A percentile compares a stretch with the other conserved stretches of the same genome.
phyloP scores from a whole-genome alignment of 495 filamentous ascomycete species.

The Poronia punctata region DNA sequence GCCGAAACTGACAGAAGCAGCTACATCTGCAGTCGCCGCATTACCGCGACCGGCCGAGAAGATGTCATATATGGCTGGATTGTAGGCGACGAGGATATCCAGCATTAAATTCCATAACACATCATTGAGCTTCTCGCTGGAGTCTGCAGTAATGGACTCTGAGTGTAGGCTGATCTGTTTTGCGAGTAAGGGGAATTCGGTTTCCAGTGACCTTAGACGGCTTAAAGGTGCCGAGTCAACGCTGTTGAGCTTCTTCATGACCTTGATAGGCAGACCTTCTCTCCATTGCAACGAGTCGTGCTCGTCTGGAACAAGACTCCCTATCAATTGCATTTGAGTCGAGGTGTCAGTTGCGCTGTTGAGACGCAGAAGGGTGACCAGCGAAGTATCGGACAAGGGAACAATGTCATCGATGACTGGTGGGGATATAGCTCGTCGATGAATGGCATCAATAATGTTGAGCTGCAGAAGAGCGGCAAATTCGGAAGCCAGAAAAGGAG shows the following conservation, averaged over 20 bases:
- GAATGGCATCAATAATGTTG: constrained; percentile 36
- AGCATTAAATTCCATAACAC: constrained; percentile 42
- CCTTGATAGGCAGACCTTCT: constrained; percentile 45
- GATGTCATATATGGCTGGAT: constrained; percentile 10
- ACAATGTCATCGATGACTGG: constrained; percentile 21
- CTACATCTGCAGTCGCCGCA: background rate
- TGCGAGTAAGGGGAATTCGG: constrained; percentile 57
- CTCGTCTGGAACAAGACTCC: constrained; percentile 33
- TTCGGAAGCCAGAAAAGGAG: constrained; percentile 50
- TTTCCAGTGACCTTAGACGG: constrained; percentile 57
- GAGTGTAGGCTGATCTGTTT: constrained; percentile 43
- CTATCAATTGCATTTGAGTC: constrained; percentile 32
- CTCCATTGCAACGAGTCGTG: constrained; percentile 38
- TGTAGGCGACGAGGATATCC: constrained; percentile 40
- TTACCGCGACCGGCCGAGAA: constrained; percentile 7
- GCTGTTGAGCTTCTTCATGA: constrained; percentile 50
- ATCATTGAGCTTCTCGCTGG: constrained; percentile 39
- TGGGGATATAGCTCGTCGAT: background rate
- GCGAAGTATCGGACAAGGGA: constrained; percentile 41
- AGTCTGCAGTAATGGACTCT: constrained; percentile 39
- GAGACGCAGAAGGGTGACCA: constrained; percentile 37
- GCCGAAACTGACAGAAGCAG: constrained; percentile 3
- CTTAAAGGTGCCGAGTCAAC: constrained; percentile 49
- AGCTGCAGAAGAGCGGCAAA: constrained; percentile 66
- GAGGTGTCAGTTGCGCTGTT: constrained; percentile 29